Percentiles rank a stretch among this genome's conserved stretches.
Conservation (phyloP, 805 yeast species). For the Metschnikowia dekortorum region DNA sequence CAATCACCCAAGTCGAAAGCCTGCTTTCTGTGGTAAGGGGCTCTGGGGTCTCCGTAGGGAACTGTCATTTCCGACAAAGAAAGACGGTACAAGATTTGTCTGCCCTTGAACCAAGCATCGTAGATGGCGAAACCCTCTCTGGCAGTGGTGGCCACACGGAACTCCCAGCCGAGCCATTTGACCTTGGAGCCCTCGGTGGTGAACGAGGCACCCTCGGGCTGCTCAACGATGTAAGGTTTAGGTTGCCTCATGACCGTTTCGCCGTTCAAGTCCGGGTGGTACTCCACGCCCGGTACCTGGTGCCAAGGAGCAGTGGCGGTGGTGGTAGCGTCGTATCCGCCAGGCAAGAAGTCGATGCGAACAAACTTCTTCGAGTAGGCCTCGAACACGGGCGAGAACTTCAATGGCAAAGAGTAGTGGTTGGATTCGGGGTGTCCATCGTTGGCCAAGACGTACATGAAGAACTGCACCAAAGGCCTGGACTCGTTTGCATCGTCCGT, state of each 20-base stretch:
- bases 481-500: constrained; percentile 61
- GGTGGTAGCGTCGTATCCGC: constrained; percentile 60
- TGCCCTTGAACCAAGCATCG: constrained; percentile 70
- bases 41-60: constrained; percentile 82
- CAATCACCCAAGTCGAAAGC: constrained; percentile 84
- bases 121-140: constrained; percentile 80
- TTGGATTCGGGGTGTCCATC: constrained; percentile 64
- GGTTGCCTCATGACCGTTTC: constrained; percentile 48
- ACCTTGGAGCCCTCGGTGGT: constrained; percentile 54
- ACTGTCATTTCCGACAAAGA: constrained; percentile 82
- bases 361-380: constrained; percentile 54
- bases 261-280: constrained; percentile 67
- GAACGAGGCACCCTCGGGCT: constrained; percentile 81
- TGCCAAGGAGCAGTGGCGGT: constrained; percentile 60
- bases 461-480: constrained; percentile 65
- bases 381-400: constrained; percentile 71
- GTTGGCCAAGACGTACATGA: constrained; percentile 67
- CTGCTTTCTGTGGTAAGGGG: constrained; percentile 80
- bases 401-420: constrained; percentile 71
- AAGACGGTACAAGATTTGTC: constrained; percentile 69
- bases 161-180: constrained; percentile 82
- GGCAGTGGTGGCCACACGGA: constrained; percentile 62
- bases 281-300: constrained; percentile 58
- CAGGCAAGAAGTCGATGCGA: constrained; percentile 71
- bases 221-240: constrained; percentile 64